Evolutionary conservation across 306 rosid genomes (phyloP).

Genomic region (Prunus persica): DNA sequence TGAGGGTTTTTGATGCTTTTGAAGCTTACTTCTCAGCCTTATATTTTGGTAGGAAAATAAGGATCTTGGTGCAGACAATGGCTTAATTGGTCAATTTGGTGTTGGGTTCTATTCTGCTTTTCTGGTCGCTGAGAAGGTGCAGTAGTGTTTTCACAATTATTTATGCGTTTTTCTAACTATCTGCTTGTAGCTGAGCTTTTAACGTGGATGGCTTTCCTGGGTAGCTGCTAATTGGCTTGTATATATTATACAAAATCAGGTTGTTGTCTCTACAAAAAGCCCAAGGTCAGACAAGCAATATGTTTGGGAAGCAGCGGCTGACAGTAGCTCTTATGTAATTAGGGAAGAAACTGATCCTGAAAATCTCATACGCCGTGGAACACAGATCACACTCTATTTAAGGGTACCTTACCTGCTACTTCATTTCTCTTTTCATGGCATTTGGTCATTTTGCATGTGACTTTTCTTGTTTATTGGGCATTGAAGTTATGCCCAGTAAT

Average conservation of each 20-base stretch:
- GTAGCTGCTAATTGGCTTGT: slow-evolving; percentile 27
- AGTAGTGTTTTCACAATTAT: slow-evolving; percentile 10
- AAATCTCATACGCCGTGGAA: slow-evolving; percentile 73
- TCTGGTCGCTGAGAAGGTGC: slow-evolving; percentile 95
- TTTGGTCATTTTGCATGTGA: slow-evolving; percentile 1
- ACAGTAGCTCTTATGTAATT: slow-evolving; percentile 82
- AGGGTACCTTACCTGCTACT: slow-evolving; percentile 46
- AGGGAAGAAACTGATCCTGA: slow-evolving; percentile 93
- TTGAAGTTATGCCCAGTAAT: background rate
- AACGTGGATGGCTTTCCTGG: background rate
- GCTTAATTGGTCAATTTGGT: slow-evolving; percentile 96
- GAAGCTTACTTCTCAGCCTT: background rate
- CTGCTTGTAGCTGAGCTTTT: slow-evolving; percentile 3
- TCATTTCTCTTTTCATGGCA: slow-evolving; percentile 2
- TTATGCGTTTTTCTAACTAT: background rate
- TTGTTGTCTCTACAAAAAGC: slow-evolving; percentile 91
- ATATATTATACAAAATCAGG: slow-evolving; percentile 45
- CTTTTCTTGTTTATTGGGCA: background rate
- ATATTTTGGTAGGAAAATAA: slow-evolving; percentile 64
- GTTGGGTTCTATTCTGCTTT: slow-evolving; percentile 97
- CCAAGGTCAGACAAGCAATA: slow-evolving; percentile 91
- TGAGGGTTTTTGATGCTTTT: background rate
- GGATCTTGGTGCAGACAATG: slow-evolving; percentile 83
- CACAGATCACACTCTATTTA: slow-evolving; percentile 82
- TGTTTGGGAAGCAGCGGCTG: slow-evolving; percentile 88